Evolutionary conservation across 371 early-diverging fungal species (phyloP), one percentile per base, ranked within the genome.

Genomic region (Conidiobolus incongruus): DNA sequence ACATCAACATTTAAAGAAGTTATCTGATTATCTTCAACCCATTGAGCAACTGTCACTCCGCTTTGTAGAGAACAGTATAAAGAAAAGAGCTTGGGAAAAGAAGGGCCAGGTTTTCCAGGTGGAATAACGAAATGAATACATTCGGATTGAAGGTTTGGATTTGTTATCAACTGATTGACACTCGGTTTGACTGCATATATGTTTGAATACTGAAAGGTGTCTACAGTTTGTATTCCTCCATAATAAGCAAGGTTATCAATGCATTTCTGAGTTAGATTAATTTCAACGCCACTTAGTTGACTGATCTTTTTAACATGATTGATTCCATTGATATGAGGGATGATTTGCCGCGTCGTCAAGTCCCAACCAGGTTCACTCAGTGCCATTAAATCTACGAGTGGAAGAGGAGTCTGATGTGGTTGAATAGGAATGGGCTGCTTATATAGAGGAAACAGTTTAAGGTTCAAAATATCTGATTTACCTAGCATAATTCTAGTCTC

Each of bases 401-500:
- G 66, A 0, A 86, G 78, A 1, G 90, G 90, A 0, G 86, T 87
- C 37, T 83, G 75, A 54, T 79, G 78, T 47, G 84, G 80, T 40
- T 71, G 59, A 1, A 89, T 79, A 1, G 61, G 56, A 13, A 70
- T 66, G 2, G 87, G 85, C 35, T 77, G 73, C 1, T 70, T 69
- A 49, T 79, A 81, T 0, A 68, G 68, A 0, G 85, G 85, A 45
- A 89, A 82, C 15, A 89, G 58, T 47, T 89, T 89, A 16, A 89
- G 52, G 50, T 86, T 82, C 52, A 89, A 70, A 0, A 72, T 70
- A 38, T 70, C 71, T 19, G 62, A 62, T 62, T 53, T 64, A 85
- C 85, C 73, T 19, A 88, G 76, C 7, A 82, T 73, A 23, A 89
- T 84, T 50, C 79, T 81, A 47, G 82, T 82, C 62, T 89, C 90